These are phyloP conservation scores for Beauveria sp. DNA, from an alignment of 2,329 filamentous ascomycete species.

Conservation along the genomic window DNA sequence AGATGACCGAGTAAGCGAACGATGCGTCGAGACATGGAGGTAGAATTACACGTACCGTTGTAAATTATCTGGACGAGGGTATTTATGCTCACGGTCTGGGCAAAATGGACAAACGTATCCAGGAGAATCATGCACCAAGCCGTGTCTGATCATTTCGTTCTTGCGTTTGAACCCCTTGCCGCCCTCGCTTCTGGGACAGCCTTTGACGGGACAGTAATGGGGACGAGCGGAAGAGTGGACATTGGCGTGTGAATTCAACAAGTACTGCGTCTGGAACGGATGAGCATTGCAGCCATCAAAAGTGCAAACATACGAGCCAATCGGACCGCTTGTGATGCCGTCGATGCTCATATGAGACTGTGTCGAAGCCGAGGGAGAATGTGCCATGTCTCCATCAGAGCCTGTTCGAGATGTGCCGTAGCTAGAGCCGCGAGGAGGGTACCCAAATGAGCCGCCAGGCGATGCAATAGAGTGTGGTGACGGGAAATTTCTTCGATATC, in stretches of 20 bases:
- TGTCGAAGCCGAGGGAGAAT: constrained; percentile 2
- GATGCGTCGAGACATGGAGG: neutral
- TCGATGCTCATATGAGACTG: constrained; percentile 32
- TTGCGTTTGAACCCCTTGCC: constrained; percentile 66
- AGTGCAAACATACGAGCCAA: constrained; percentile 51
- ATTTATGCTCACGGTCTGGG: constrained; percentile 85
- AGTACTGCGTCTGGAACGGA: constrained; percentile 70
- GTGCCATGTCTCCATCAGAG: neutral
- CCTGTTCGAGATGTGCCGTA: neutral
- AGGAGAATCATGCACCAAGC: constrained; percentile 86
- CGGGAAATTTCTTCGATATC: constrained; percentile 35
- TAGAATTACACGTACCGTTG: constrained; percentile 60
- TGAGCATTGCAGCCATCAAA: constrained; percentile 57
- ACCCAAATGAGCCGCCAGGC: constrained; percentile 29
- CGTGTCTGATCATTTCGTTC: constrained; percentile 68
- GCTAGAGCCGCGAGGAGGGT: constrained; percentile 19
- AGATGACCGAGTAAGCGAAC: neutral
- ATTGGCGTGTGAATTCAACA: constrained; percentile 73
- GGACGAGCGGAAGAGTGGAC: constrained; percentile 59
- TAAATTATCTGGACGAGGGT: constrained; percentile 90
- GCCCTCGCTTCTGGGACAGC: constrained; percentile 54
- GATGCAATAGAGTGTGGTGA: constrained; percentile 39
- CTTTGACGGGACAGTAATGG: constrained; percentile 57
- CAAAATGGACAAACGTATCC: constrained; percentile 97
- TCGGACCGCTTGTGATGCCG: constrained; percentile 44